Conservation (phyloP, 306 rosid genomes). For the Pyrus betulifolia region DNA sequence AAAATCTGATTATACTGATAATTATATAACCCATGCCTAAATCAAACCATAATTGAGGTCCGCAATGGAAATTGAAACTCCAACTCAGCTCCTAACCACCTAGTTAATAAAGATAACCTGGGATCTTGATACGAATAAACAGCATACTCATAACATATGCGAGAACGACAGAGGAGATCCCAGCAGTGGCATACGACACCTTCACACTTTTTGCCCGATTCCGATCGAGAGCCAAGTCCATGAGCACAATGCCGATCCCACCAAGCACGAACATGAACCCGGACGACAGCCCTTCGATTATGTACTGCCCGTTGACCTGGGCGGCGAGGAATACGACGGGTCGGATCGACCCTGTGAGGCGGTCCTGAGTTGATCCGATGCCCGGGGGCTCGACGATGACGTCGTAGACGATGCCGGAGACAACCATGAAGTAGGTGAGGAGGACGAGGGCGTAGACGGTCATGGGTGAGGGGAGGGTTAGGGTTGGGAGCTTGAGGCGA, state of each 20-base stretch:
- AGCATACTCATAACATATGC: conserved; percentile 91
- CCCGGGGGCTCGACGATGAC: conserved; percentile 96
- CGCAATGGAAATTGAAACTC: not conserved
- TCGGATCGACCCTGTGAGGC: conserved; percentile 59
- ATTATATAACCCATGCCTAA: not conserved
- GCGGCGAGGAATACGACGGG: conserved; percentile 86
- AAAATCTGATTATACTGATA: not conserved
- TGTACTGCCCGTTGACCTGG: conserved; percentile 90
- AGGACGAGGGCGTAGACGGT: conserved; percentile 67
- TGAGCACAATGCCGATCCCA: conserved; percentile 61
- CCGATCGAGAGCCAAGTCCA: conserved; percentile 79
- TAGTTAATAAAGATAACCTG: conserved; percentile 65
- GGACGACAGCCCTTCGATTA: conserved; percentile 79
- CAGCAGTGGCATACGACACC: conserved; percentile 76
- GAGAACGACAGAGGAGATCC: conserved; percentile 49
- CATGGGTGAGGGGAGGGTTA: conserved; percentile 47
- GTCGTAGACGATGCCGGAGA: conserved; percentile 91
- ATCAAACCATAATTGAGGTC: not conserved
- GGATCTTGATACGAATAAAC: conserved; percentile 89
- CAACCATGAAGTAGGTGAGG: conserved; percentile 93
- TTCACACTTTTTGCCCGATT: conserved; percentile 68
- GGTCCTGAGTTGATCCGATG: conserved; percentile 85
- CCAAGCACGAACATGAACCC: conserved; percentile 95
- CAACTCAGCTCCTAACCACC: not conserved
- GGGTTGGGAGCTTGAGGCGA: conserved; percentile 30